Evolutionary conservation across 2,329 filamentous ascomycete species (phyloP).

Genomic region (Ascochyta koolunga): DNA sequence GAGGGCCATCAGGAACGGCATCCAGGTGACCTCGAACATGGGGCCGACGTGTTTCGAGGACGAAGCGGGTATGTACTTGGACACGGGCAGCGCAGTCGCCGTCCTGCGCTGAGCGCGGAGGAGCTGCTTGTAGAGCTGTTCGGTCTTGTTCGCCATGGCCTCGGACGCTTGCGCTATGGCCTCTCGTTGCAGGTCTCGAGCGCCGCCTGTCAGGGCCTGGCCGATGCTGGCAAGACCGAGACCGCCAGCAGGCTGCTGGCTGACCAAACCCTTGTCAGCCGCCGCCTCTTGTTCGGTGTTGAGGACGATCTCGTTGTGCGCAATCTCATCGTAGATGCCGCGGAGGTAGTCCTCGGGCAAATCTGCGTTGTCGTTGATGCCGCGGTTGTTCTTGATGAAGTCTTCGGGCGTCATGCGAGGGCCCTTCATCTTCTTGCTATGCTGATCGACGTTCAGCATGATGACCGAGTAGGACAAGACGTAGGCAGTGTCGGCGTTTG

Average conservation of each 20-base stretch:
- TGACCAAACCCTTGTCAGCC: slow-evolving; percentile 71
- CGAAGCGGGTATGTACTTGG: slow-evolving; percentile 85
- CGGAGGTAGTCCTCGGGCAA: slow-evolving; percentile 90
- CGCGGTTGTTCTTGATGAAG: slow-evolving; percentile 98
- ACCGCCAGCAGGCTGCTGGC: slow-evolving; percentile 65
- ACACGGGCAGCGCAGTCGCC: slow-evolving; percentile 69
- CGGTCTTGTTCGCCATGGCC: slow-evolving; percentile 81
- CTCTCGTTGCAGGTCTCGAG: slow-evolving; percentile 88
- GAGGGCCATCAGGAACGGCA: slow-evolving; percentile 95
- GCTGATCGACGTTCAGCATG: slow-evolving; percentile 92
- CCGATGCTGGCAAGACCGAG: slow-evolving; percentile 78
- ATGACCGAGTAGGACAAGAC: slow-evolving; percentile 96
- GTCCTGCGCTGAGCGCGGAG: slow-evolving; percentile 88
- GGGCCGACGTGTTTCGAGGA: slow-evolving; percentile 94
- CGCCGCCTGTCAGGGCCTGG: slow-evolving; percentile 88
- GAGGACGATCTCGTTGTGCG: slow-evolving; percentile 88
- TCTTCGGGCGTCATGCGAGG: slow-evolving; percentile 93
- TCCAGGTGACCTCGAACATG: slow-evolving; percentile 99
- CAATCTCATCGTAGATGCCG: slow-evolving; percentile 91
- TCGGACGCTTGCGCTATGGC: slow-evolving; percentile 95
- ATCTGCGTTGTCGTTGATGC: slow-evolving; percentile 96
- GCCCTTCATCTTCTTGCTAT: slow-evolving; percentile 82
- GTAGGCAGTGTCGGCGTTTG: slow-evolving; percentile 97
- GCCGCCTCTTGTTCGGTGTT: slow-evolving; percentile 90
- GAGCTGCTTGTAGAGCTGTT: slow-evolving; percentile 90